Conservation (phyloP, 768 basidiomycete species). For the Rhodotorula babjevae region DNA sequence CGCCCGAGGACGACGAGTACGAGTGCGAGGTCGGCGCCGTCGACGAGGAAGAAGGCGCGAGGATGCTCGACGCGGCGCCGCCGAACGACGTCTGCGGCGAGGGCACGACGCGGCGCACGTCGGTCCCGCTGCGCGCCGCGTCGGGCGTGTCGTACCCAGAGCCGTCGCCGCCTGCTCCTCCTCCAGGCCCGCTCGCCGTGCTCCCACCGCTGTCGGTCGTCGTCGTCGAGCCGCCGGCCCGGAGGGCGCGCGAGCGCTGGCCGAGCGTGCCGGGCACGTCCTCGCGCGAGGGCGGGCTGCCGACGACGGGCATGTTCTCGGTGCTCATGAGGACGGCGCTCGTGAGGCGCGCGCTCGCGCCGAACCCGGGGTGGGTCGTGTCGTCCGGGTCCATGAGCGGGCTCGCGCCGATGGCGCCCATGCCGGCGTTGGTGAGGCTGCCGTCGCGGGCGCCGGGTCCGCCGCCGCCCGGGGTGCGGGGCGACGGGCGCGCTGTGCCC, state of each 20-base stretch:
- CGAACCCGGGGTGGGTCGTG: constrained; percentile 30
- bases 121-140: neutral
- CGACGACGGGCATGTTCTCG: constrained; percentile 33
- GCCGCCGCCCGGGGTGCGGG: constrained; percentile 4
- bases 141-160: neutral
- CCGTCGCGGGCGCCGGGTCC: neutral
- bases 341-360: constrained; percentile 22
- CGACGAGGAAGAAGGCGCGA: constrained; percentile 6
- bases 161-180: too few species aligned
- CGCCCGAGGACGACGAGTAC: neutral
- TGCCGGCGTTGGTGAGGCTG: constrained; percentile 7
- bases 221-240: too few species aligned
- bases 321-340: constrained; percentile 29
- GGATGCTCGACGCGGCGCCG: constrained; percentile 19
- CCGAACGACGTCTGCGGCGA: constrained; percentile 24
- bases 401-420: constrained; percentile 16
- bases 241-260: neutral
- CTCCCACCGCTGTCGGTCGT: too few species aligned
- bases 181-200: neutral
- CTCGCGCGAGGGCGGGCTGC: constrained; percentile 18
- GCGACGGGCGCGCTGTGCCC: too few species aligned
- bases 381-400: constrained; percentile 36
- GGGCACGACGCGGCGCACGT: neutral
- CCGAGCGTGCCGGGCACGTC: constrained; percentile 6
- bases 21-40: neutral